Percentiles rank a stretch among this genome's conserved stretches.
phyloP scores from a whole-genome alignment of 106 monocot genomes.

The Amphibolis antarctica region DNA sequence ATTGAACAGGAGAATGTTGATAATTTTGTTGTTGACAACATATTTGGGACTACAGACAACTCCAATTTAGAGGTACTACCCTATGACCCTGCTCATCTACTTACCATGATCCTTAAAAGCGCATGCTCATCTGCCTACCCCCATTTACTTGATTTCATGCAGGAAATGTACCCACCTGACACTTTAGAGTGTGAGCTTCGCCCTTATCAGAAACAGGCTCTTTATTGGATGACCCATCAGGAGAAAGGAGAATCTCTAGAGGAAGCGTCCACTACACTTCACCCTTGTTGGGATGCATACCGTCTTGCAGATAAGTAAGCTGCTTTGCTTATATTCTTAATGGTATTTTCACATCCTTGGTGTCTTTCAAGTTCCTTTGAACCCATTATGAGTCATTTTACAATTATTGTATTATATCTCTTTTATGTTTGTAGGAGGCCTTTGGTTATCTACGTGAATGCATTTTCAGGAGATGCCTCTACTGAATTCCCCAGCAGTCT shows the following conservation, averaged over 20 bases:
- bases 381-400: background rate
- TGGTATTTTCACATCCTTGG: background rate
- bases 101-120: background rate
- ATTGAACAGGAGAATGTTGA: conserved; percentile 30
- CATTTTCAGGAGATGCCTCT: conserved; percentile 84
- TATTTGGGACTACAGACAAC: conserved; percentile 50
- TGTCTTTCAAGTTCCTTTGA: background rate
- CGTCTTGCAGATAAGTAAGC: conserved; percentile 67
- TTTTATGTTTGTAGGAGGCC: conserved; percentile 36
- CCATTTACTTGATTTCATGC: background rate
- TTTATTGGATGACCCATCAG: conserved; percentile 79
- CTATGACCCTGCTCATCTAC: background rate
- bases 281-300: conserved; percentile 95
- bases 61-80: conserved; percentile 52
- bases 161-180: conserved; percentile 76
- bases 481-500: conserved; percentile 75
- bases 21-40: conserved; percentile 55
- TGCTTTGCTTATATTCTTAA: background rate
- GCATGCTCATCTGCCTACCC: background rate
- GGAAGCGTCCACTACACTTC: conserved; percentile 59
- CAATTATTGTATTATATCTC: background rate
- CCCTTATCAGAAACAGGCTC: conserved; percentile 90
- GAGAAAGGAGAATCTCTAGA: conserved; percentile 51
- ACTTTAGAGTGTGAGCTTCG: conserved; percentile 60
- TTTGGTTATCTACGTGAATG: conserved; percentile 64